Evolutionary conservation across 2,329 filamentous ascomycete species (phyloP).

Genomic region (Xylariaceae sp.): DNA sequence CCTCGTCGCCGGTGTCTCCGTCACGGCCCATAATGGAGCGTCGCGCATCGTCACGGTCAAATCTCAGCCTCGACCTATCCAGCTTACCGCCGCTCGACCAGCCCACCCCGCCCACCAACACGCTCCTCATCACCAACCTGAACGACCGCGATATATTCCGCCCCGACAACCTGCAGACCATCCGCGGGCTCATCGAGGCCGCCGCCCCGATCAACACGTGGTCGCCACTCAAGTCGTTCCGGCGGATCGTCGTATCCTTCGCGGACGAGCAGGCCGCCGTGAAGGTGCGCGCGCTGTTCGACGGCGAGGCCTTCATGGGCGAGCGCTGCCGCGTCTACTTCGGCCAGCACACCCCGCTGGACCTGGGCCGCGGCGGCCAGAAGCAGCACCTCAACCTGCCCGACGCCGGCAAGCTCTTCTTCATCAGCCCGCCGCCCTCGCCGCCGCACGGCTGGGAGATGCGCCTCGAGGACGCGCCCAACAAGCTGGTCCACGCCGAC

Average conservation of each 20-base stretch:
- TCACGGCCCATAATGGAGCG: slow-evolving; percentile 26
- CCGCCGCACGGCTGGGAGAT: slow-evolving; percentile 65
- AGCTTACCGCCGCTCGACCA: slow-evolving; percentile 60
- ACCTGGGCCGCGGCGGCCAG: slow-evolving; percentile 30
- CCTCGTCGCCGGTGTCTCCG: slow-evolving; percentile 20
- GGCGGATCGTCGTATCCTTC: slow-evolving; percentile 75
- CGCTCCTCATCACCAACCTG: slow-evolving; percentile 77
- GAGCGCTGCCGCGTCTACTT: slow-evolving; percentile 63
- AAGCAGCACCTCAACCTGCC: slow-evolving; percentile 58
- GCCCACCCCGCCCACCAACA: slow-evolving; percentile 74
- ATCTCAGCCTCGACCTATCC: slow-evolving; percentile 66
- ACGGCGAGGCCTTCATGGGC: slow-evolving; percentile 67
- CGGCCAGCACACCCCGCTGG: slow-evolving; percentile 52
- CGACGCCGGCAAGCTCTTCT: slow-evolving; percentile 64
- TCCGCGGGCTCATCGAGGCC: slow-evolving; percentile 61
- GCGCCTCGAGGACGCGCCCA: slow-evolving; percentile 60
- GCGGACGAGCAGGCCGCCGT: slow-evolving; percentile 62
- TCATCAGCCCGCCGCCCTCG: slow-evolving; percentile 62
- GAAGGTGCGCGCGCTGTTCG: slow-evolving; percentile 62
- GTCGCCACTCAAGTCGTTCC: slow-evolving; percentile 74
- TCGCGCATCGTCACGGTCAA: slow-evolving; percentile 37
- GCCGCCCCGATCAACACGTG: slow-evolving; percentile 71
- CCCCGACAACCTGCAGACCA: slow-evolving; percentile 63
- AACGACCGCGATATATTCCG: slow-evolving; percentile 66
- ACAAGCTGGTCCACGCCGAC: slow-evolving; percentile 62